Evolutionary conservation across 2,329 filamentous ascomycete genomes (phyloP).

Genomic region (Phyllosticta paracitricarpa): DNA sequence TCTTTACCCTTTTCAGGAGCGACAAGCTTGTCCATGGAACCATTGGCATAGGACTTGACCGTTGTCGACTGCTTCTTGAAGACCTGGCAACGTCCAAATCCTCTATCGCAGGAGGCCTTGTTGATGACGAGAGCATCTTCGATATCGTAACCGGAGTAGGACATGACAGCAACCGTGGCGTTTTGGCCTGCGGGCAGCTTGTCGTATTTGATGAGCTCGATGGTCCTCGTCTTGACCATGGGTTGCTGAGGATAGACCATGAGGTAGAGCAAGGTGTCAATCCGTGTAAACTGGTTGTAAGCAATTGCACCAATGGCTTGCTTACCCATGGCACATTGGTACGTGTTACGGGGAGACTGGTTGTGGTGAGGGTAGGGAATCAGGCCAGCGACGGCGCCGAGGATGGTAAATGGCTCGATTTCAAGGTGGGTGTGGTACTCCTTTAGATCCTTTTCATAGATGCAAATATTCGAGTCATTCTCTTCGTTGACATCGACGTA

Average conservation of each 20-base stretch:
- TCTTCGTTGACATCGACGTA: slow-evolving; percentile 98
- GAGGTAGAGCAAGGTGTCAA: slow-evolving; percentile 90
- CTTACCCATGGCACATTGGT: slow-evolving; percentile 99
- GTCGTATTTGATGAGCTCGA: slow-evolving; percentile 93
- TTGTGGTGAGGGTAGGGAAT: slow-evolving; percentile 99
- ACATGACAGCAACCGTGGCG: slow-evolving; percentile 97
- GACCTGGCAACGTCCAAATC: slow-evolving; percentile 95
- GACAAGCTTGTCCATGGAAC: slow-evolving; percentile 48
- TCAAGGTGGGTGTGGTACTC: slow-evolving; percentile 85
- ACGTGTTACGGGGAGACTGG: slow-evolving; percentile 95
- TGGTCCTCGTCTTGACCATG: slow-evolving; percentile 95
- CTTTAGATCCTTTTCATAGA: slow-evolving; percentile 78
- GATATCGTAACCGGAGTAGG: slow-evolving; percentile 97
- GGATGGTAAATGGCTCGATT: slow-evolving; percentile 94
- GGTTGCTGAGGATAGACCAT: slow-evolving; percentile 97
- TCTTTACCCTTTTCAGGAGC: slow-evolving; percentile 49
- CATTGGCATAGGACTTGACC: slow-evolving; percentile 82
- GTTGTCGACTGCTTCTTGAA: slow-evolving; percentile 87
- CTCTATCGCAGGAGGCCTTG: slow-evolving; percentile 88
- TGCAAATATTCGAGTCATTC: slow-evolving; percentile 86
- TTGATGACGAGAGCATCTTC: slow-evolving; percentile 96
- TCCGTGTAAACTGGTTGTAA: slow-evolving; percentile 94
- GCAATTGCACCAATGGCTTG: slow-evolving; percentile 98
- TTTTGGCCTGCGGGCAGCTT: slow-evolving; percentile 96
- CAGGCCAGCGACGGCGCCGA: slow-evolving; percentile 88